Conservation (phyloP, 2,329 filamentous ascomycete species). For the Paramyrothecium sp. region DNA sequence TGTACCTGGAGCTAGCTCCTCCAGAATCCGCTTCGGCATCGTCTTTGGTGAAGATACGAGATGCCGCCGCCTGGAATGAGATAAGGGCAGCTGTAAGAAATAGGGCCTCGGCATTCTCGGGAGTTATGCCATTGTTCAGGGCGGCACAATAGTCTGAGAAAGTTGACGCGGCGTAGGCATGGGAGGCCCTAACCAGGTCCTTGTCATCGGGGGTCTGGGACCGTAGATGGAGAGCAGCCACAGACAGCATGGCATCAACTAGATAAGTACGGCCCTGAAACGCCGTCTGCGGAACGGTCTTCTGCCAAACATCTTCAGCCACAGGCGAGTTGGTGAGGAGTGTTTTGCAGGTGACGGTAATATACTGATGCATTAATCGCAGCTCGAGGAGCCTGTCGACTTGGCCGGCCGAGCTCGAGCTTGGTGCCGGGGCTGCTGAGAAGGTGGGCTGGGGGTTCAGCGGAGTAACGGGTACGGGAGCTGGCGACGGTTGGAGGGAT, state of each 20-base stretch:
- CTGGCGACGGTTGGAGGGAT: constrained; percentile 17
- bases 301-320: constrained; percentile 58
- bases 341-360: constrained; percentile 58
- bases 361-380: constrained; percentile 64
- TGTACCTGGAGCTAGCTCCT: constrained; percentile 45
- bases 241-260: constrained; percentile 62
- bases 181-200: constrained; percentile 59
- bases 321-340: constrained; percentile 51
- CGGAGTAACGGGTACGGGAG: constrained; percentile 25
- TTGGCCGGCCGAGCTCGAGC: constrained; percentile 28
- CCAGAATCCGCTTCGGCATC: constrained; percentile 39
- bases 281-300: constrained; percentile 58
- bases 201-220: constrained; percentile 56
- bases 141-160: constrained; percentile 58
- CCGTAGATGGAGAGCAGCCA: constrained; percentile 62
- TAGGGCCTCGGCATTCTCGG: constrained; percentile 59
- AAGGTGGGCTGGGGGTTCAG: constrained; percentile 27
- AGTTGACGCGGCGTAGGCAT: constrained; percentile 64
- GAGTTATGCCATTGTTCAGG: constrained; percentile 55
- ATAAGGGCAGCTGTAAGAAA: constrained; percentile 64
- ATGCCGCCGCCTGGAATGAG: constrained; percentile 64
- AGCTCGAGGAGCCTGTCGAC: constrained; percentile 55
- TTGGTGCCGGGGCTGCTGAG: constrained; percentile 15
- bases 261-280: constrained; percentile 58
- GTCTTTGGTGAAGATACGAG: constrained; percentile 60